Evolutionary conservation across 192 early-diverging fungal genomes (phyloP), one percentile per base, ranked within the genome.

Genomic region (Physocladia obscura): DNA sequence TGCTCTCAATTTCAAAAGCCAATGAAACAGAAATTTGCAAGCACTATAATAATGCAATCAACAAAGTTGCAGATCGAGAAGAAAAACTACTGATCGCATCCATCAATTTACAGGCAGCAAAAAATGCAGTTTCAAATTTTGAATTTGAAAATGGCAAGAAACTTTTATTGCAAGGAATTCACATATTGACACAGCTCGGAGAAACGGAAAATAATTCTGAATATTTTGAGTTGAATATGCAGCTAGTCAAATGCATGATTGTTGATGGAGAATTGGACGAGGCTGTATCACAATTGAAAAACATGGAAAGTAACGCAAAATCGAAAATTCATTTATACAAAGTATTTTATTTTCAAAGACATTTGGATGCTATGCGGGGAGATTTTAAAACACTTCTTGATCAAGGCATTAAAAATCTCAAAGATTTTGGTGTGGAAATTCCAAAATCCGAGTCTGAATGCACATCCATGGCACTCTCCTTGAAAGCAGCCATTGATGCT

Each of bases 41-140:
- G 19, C 81, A 82, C 24, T 82, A 74, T 75, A 79, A 80, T 50
- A 24, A 69, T 47, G 73, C 61, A 19, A 47, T 60, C 4, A 30
- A 49, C 19, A 24, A 69, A 4, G 17, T 75, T 6, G 29, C 22
- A 2, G 77, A 77, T 21, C 27, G 2, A 3, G 69, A 77, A 38
- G 76, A 77, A 37, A 37, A n/a, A 2, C 21, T 49, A 0, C 62
- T 61, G 40, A 65, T 75, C 29, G 69, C 78, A 4, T 52, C 54
- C 4, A 49, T 77, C 3, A 75, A 79, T 51, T 80, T 64, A 17
- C 48, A 62, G 4, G 79, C 76, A 4, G 75, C 54, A 5, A 32
- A 69, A 31, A 69, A 56, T 4, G 73, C 67, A 17, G 69, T 73
- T 37, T 50, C 38, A n/a, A 44, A 63, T 24, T 60, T 48, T 21